Evolutionary conservation across 2,329 filamentous ascomycete species (phyloP), one percentile per base, ranked within the genome.

Genomic region (Penicillium expansum): DNA sequence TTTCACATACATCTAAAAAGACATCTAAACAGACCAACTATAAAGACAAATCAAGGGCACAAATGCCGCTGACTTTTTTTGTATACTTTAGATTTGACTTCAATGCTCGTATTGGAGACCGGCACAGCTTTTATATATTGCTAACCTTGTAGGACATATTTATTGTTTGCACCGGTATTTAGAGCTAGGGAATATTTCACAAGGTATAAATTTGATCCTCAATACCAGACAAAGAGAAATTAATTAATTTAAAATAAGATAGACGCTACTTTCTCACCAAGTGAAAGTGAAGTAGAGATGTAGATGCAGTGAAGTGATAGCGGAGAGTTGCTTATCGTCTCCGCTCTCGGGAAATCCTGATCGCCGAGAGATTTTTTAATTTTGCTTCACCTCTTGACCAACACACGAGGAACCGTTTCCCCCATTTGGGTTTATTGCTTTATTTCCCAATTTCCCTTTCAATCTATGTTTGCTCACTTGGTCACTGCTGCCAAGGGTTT

Each of bases 401-500:
- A 52, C 30, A 52, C 30, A 56, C 39, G 27, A 30, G 32, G 47
- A 50, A 48, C 33, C 53, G 43, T 44, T 44, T 27, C 30, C 39
- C 51, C 38, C 47, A 44, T 52, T 52, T 29, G 49, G 57, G 44
- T 49, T 52, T 13, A 32, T 18, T 49, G 33, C 42, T 56, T 33
- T 33, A 35, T 41, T 47, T 27, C 24, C 41, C 37, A 38, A 49
- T 56, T 48, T 54, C 35, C 55, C 48, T 42, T 30, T 49, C 48
- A 52, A 64, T 70, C 65, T 73, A 77, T 77, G 75, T 76, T 77
- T 57, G 72, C 74, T 47, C 69, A 77, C 35, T 42, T 77, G 52
- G 69, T 77, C 51, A 76, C 72, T 48, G 73, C 73, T 59, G 75
- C 75, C 58, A 76, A 74, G 65, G 73, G 74, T 63, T 60, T 77